Conservation (phyloP, 2,329 filamentous ascomycete species). For the Lomentospora prolificans region DNA sequence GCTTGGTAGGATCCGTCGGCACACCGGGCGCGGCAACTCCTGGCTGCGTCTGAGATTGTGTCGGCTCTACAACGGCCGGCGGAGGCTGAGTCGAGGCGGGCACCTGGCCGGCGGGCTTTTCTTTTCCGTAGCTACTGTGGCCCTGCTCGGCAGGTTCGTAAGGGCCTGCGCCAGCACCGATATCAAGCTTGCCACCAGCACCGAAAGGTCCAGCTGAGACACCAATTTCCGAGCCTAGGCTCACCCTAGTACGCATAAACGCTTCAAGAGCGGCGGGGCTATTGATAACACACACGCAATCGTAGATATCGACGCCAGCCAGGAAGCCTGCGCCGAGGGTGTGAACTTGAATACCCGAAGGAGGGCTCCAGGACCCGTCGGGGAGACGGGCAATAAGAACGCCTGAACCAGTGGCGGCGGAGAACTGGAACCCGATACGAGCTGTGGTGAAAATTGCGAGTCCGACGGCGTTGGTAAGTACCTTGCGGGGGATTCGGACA, state of each 20-base stretch:
- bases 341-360: conserved; percentile 73
- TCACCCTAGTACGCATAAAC: conserved; percentile 66
- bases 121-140: not conserved
- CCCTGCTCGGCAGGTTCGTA: not conserved
- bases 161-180: conserved; percentile 16
- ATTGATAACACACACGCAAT: conserved; percentile 83
- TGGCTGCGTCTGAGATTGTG: conserved; percentile 11
- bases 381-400: conserved; percentile 51
- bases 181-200: conserved; percentile 65
- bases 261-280: conserved; percentile 63
- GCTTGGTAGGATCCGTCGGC: not conserved
- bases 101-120: conserved; percentile 1
- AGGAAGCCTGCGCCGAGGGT: conserved; percentile 72
- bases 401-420: conserved; percentile 57
- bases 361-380: conserved; percentile 67
- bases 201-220: conserved; percentile 62
- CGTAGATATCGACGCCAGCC: conserved; percentile 77
- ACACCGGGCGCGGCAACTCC: not conserved
- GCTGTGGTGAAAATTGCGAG: conserved; percentile 65
- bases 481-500: conserved; percentile 45
- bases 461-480: conserved; percentile 56
- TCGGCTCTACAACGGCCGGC: conserved; percentile 39
- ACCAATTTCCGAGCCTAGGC: conserved; percentile 68
- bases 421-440: conserved; percentile 55
- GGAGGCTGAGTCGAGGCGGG: not conserved